Base-by-base conservation (phyloP, 352 stramenopile genomes). In the Globisporangium uncinulatum region DNA sequence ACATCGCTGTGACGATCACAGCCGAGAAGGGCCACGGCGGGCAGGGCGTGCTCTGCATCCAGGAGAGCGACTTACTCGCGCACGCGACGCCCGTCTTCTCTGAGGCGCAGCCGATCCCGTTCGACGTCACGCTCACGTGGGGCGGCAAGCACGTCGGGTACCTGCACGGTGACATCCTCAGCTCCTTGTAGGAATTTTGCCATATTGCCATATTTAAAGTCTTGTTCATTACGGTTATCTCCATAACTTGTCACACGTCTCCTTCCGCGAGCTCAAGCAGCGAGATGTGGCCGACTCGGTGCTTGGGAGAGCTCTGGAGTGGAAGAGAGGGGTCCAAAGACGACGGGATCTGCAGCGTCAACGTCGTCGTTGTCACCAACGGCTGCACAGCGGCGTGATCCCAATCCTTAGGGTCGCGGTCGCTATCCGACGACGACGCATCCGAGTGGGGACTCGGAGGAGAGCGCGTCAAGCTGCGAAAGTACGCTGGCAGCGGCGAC, bases 71-170 rank as follows among this genome's bases (percentile, higher is more conserved):
- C 36, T 29, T 79, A 19, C 57, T 79, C 3, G 21, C 46, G 41
- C 48, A 65, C 14, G 63, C 69, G 3, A 58, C 55, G 8, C 54
- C 74, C 9, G 61, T 76, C 32, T 66, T 78, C 29, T 56, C 54
- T 4, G 63, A 74, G 29, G 62, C 61, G 4, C 57, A 60, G 11
- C 62, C 62, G 13, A 76, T 76, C 32, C 72, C 73, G 4, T 82
- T 85, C 34, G 74, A 85, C 42, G 51, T 85, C 13, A 61, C 63
- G 37, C 67, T 85, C 31, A 80, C 74, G 1, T 85, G 74, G 74
- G 70, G 70, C 15, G 72, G 74, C 32, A 79, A 82, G 51, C 74
- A 82, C 47, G 71, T 81, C 20, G 74, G 74, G 10, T 85, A 71
- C 41, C 57, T 85, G 10, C 75, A 85, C 46, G 72, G 72, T 19